Percentiles rank a stretch among this genome's conserved stretches.
Evolutionary conservation across 2,329 filamentous ascomycete genomes (phyloP).

Genomic region (Fusarium proliferatum): DNA sequence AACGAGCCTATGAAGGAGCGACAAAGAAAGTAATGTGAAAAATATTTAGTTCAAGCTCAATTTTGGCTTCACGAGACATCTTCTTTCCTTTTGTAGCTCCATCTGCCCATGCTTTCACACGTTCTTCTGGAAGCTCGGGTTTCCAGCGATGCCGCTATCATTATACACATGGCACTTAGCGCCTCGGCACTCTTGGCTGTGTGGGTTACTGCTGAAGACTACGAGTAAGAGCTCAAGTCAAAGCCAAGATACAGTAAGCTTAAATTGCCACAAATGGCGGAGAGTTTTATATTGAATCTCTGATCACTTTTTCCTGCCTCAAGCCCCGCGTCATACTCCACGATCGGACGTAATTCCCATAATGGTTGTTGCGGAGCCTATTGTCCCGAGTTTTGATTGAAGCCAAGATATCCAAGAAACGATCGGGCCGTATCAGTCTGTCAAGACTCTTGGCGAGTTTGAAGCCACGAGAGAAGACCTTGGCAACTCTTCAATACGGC

Average conservation of each 20-base stretch:
- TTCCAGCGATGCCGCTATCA: neutral
- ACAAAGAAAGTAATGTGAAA: neutral
- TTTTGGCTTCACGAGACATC: rapidly evolving
- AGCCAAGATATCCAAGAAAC: neutral
- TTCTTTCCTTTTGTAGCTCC: neutral
- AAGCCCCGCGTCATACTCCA: no score
- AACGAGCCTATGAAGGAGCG: neutral
- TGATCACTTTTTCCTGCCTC: no score
- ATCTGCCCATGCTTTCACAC: no score
- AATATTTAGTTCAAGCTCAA: neutral
- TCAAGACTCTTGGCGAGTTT: neutral
- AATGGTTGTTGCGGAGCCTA: neutral
- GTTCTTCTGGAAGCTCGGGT: neutral
- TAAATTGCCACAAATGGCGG: neutral
- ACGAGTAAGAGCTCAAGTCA: neutral
- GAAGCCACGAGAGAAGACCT: neutral
- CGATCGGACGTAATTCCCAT: no score
- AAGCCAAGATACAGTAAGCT: neutral
- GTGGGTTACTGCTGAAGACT: neutral
- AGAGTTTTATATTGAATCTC: neutral
- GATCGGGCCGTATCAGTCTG: neutral
- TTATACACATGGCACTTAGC: neutral
- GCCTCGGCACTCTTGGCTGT: neutral
- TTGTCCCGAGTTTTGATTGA: neutral
- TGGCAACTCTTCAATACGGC: neutral